phyloP scores from a whole-genome alignment of 805 yeast genomes.

The Yarrowia divulgata region DNA sequence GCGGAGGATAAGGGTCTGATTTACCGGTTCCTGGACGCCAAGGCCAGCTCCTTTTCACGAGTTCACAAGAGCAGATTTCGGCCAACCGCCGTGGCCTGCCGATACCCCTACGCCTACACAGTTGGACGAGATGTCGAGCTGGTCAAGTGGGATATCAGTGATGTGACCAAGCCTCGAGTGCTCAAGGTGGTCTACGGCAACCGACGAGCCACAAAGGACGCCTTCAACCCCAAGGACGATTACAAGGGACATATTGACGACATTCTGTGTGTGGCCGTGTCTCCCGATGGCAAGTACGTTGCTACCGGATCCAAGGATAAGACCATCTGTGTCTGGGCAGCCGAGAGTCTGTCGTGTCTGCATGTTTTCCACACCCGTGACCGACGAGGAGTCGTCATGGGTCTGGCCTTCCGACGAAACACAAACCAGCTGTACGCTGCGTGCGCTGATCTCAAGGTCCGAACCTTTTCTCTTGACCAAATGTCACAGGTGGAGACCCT shows the following conservation, averaged over 20 bases:
- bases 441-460: constrained; percentile 88
- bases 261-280: constrained; percentile 78
- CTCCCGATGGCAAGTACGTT: constrained; percentile 85
- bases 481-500: constrained; percentile 87
- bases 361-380: constrained; percentile 79
- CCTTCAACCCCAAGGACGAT: constrained; percentile 56
- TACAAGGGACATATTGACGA: constrained; percentile 79
- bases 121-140: constrained; percentile 82
- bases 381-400: constrained; percentile 72
- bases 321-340: constrained; percentile 83
- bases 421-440: constrained; percentile 89
- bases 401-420: constrained; percentile 77
- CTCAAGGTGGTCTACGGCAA: constrained; percentile 68
- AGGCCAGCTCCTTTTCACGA: constrained; percentile 29
- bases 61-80: constrained; percentile 37
- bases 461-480: constrained; percentile 86
- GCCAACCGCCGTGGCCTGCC: constrained; percentile 58
- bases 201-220: constrained; percentile 42
- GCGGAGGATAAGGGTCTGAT: constrained; percentile 88
- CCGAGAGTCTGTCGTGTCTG: constrained; percentile 75
- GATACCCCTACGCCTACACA: constrained; percentile 71
- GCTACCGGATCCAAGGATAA: constrained; percentile 92
- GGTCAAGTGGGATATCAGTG: constrained; percentile 77
- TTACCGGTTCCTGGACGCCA: constrained; percentile 60
- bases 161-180: constrained; percentile 66